Percentiles rank a stretch among this genome's conserved stretches.
phyloP scores from a whole-genome alignment of 108 stramenopile genomes.

The Fistulifera solaris region DNA sequence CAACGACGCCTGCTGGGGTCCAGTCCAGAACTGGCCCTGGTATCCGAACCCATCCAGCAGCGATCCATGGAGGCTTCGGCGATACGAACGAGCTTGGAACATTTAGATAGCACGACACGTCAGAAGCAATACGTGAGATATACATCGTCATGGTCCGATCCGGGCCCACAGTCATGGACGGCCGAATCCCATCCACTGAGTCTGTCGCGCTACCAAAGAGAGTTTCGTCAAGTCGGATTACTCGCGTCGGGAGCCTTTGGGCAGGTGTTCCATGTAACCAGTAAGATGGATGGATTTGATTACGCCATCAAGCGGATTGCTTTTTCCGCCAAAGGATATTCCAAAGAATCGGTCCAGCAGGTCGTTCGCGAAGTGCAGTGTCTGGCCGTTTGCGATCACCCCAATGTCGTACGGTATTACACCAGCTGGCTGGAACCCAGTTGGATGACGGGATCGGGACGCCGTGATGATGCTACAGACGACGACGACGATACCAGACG shows the following conservation, averaged over 20 bases:
- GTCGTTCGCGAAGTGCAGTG: slow-evolving; percentile 85
- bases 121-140: not conserved
- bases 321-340: slow-evolving; percentile 71
- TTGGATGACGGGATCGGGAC: slow-evolving; percentile 68
- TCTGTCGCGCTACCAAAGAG: slow-evolving; percentile 72
- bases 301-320: slow-evolving; percentile 80
- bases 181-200: slow-evolving; percentile 72
- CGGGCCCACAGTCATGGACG: slow-evolving; percentile 34
- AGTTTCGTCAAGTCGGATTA: slow-evolving; percentile 60
- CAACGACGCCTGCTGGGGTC: not conserved
- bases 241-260: slow-evolving; percentile 85
- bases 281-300: slow-evolving; percentile 66
- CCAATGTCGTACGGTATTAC: slow-evolving; percentile 88
- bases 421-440: slow-evolving; percentile 88
- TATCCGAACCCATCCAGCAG: not conserved
- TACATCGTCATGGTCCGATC: slow-evolving; percentile 2
- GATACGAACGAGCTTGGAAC: slow-evolving; percentile 15
- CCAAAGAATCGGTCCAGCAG: slow-evolving; percentile 43
- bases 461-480: not conserved
- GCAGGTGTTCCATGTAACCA: slow-evolving; percentile 73
- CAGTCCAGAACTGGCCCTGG: not conserved
- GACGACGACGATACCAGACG: not conserved
- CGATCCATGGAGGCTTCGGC: no score
- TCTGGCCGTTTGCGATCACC: slow-evolving; percentile 79
- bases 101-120: slow-evolving; percentile 6